Evolutionary conservation across 352 stramenopile species (phyloP), one percentile per base, ranked within the genome.

Genomic region (Globisporangium barbulae): DNA sequence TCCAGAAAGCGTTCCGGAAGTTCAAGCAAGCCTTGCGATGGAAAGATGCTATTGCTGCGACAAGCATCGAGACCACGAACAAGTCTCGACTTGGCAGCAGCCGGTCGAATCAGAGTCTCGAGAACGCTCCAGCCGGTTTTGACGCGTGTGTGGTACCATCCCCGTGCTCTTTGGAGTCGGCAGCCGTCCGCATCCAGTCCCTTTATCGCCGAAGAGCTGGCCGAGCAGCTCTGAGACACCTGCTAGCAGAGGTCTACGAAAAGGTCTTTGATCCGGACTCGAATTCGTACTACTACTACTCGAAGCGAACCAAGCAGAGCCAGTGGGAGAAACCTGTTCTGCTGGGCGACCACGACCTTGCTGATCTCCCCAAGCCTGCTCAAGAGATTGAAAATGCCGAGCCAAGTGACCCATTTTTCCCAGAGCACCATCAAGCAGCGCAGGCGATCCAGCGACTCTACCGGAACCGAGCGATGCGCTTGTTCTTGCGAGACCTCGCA

Each of bases 401-500:
- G 28, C 9, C 7, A 19, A 22, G 5, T 3, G 50, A 12, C 31
- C 21, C 2, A 12, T 42, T 22, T 12, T 22, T 2, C 1, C 37
- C 30, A 25, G 52, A 45, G 33, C 31, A 17, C n/a, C 52, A 65
- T 53, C 55, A 58, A 44, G 76, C 76, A 3, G 72, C 74, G 0
- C 59, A 31, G 12, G 75, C 61, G 48, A 79, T 88, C 55, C 76
- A 88, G 44, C 44, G 15, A 13, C 59, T 81, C 28, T 75, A 71
- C 39, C 76, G 75, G 15, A 76, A 58, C 44, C 75, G 73, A 59
- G 63, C 70, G 10, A 67, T 68, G 12, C 63, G 71, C 2, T 17
- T 69, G n/a, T 80, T 81, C 61, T 48, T 79, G 17, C 66, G 73
- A 31, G 73, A 83, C 12, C 61, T 85, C 5, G 66, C 67, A 2